These are phyloP conservation scores for Chernovozyma aurita DNA, from an alignment of 1,139 yeast genomes.

Conservation along the genomic window DNA sequence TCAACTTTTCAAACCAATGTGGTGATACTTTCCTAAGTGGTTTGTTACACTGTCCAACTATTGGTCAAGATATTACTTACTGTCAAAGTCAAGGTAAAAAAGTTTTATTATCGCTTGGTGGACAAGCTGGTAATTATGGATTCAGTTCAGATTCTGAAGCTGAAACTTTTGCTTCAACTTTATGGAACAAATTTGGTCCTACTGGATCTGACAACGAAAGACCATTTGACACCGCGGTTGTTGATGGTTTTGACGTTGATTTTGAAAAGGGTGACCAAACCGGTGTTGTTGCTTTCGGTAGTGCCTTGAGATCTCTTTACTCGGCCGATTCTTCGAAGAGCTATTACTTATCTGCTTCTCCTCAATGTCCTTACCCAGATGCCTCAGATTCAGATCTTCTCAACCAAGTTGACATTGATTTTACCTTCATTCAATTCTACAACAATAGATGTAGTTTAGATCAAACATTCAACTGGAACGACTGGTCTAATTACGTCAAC, in stretches of 20 bases:
- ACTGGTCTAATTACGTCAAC: slow-evolving; percentile 22
- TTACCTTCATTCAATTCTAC: slow-evolving; percentile 84
- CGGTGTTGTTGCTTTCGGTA: slow-evolving; percentile 59
- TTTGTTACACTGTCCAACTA: slow-evolving; percentile 50
- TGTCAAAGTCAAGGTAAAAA: slow-evolving; percentile 75
- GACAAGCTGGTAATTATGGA: slow-evolving; percentile 72
- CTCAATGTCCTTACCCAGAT: slow-evolving; percentile 89
- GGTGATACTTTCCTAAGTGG: slow-evolving; percentile 48
- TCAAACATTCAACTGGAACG: slow-evolving; percentile 19
- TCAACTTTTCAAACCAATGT: slow-evolving; percentile 70
- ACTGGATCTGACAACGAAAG: slow-evolving; percentile 57
- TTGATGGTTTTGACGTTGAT: slow-evolving; percentile 40
- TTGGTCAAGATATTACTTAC: slow-evolving; percentile 64
- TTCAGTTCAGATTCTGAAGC: slow-evolving; percentile 60
- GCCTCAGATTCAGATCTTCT: slow-evolving; percentile 66
- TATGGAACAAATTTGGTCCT: slow-evolving; percentile 83
- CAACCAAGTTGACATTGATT: slow-evolving; percentile 60
- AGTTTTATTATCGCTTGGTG: slow-evolving; percentile 75
- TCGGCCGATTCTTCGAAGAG: slow-evolving; percentile 45
- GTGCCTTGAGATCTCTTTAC: slow-evolving; percentile 52
- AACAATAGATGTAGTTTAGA: slow-evolving; percentile 69
- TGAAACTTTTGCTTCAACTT: slow-evolving; percentile 57
- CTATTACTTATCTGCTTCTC: slow-evolving; percentile 83
- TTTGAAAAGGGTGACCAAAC: slow-evolving; percentile 35
- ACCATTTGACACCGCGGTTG: slow-evolving; percentile 60